Percentiles rank a stretch among this genome's conserved stretches.
Evolutionary conservation across 164 flowering plant genomes (phyloP).

Genomic region (Stephania cephalantha): DNA sequence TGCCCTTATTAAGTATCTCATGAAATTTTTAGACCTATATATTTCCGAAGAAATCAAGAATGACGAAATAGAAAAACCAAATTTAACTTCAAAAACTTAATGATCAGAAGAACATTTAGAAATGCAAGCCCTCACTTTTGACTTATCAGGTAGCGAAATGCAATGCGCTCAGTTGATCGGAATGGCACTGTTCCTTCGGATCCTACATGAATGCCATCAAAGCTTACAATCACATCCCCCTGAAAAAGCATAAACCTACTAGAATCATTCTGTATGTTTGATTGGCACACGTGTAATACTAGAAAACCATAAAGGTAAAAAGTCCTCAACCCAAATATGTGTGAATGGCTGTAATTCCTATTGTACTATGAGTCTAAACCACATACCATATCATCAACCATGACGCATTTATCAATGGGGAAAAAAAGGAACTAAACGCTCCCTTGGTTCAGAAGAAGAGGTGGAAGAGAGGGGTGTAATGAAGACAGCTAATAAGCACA

Average conservation of each 20-base stretch:
- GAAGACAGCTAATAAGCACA: too few species aligned
- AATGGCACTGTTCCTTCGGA: constrained; percentile 98
- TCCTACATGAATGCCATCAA: constrained; percentile 79
- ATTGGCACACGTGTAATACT: background rate
- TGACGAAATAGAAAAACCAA: background rate
- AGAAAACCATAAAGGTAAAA: background rate
- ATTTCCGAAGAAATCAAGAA: background rate
- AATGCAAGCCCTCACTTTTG: constrained; percentile 62
- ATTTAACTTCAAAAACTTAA: background rate
- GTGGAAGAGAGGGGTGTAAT: too few species aligned
- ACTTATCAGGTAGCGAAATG: constrained; percentile 92
- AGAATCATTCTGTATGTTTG: constrained; percentile 6
- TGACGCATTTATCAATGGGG: too few species aligned
- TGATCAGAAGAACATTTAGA: background rate
- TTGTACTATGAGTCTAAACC: background rate
- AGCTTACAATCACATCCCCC: constrained; percentile 98
- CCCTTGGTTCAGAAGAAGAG: too few species aligned
- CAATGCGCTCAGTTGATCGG: constrained; percentile 88
- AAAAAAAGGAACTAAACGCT: too few species aligned
- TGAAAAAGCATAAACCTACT: constrained; percentile 28
- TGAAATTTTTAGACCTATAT: background rate
- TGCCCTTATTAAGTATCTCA: background rate
- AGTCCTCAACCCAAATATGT: background rate
- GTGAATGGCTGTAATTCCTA: background rate
- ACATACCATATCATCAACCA: background rate